Percentiles rank a stretch among this genome's conserved stretches.
Evolutionary conservation across 1,284 basidiomycete species (phyloP).

Genomic region (Cutaneotrichosporon sp.): DNA sequence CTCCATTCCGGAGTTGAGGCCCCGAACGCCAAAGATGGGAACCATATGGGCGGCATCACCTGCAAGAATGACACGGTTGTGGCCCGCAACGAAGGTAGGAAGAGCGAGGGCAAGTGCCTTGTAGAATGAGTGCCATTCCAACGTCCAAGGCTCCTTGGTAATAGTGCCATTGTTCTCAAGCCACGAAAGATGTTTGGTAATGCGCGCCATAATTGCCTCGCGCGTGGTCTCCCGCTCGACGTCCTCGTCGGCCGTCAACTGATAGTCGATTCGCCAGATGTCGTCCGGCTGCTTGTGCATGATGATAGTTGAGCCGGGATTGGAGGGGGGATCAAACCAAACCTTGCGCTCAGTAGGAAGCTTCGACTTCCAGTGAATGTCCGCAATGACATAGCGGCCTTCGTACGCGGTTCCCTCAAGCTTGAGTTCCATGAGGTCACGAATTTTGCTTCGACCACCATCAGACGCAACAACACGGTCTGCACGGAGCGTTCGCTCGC

Average conservation of each 20-base stretch:
- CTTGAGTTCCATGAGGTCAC: conserved; percentile 9
- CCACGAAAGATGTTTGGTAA: conserved; percentile 20
- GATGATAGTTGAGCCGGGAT: conserved; percentile 18
- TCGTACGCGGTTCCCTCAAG: conserved; percentile 19
- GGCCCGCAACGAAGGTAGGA: conserved; percentile 7
- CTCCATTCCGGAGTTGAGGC: conserved; percentile 20
- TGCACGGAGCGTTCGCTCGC: conserved; percentile 14
- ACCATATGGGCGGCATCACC: conserved; percentile 21
- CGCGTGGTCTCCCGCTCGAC: conserved; percentile 13
- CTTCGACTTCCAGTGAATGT: conserved; percentile 20
- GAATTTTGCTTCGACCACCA: conserved; percentile 16
- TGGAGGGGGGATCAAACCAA: conserved; percentile 19
- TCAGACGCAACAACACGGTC: conserved; percentile 14
- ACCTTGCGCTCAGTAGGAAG: conserved; percentile 13
- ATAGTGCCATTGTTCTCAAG: conserved; percentile 22
- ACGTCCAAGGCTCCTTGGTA: conserved; percentile 20
- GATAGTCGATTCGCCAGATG: conserved; percentile 24
- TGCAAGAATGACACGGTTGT: conserved; percentile 15
- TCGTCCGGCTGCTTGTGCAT: conserved; percentile 24
- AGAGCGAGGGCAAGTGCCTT: conserved; percentile 20
- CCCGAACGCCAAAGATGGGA: conserved; percentile 20
- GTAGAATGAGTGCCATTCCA: conserved; percentile 21
- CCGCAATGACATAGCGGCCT: conserved; percentile 19
- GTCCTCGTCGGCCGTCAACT: conserved; percentile 14
- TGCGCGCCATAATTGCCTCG: conserved; percentile 12